Conservation (phyloP, 768 basidiomycete species). For the Ramaria rubella region DNA sequence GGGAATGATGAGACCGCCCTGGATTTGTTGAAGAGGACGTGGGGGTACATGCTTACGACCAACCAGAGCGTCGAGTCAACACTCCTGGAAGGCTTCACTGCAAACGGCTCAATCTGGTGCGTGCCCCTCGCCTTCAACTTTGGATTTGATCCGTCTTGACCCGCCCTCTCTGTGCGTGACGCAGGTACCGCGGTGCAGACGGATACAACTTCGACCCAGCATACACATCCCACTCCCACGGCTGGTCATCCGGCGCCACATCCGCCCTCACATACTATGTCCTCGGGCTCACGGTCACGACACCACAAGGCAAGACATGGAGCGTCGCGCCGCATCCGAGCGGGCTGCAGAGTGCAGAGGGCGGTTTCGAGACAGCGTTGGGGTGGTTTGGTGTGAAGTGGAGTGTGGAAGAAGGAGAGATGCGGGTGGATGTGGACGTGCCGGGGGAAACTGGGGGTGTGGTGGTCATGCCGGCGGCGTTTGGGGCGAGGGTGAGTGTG, state of each 20-base stretch:
- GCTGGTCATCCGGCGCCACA: constrained; percentile 54
- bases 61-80: constrained; percentile 50
- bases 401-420: constrained; percentile 21
- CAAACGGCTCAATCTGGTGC: constrained; percentile 49
- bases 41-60: constrained; percentile 57
- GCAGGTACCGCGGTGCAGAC: constrained; percentile 43
- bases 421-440: constrained; percentile 22
- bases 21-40: constrained; percentile 46
- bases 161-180: not conserved
- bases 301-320: constrained; percentile 45
- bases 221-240: constrained; percentile 55
- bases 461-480: constrained; percentile 22
- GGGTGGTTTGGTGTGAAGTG: constrained; percentile 48
- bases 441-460: constrained; percentile 28
- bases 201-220: constrained; percentile 54
- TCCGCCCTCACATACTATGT: constrained; percentile 52
- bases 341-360: constrained; percentile 36
- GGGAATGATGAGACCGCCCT: constrained; percentile 46
- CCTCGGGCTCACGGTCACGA: constrained; percentile 44
- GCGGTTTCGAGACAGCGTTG: constrained; percentile 46
- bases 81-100: constrained; percentile 51
- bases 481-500: not conserved
- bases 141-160: not conserved
- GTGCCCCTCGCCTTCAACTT: constrained; percentile 11
- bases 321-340: constrained; percentile 37